These are phyloP conservation scores for Coemansia sp. DNA, from an alignment of 192 early-diverging fungal species.

Conservation along the genomic window DNA sequence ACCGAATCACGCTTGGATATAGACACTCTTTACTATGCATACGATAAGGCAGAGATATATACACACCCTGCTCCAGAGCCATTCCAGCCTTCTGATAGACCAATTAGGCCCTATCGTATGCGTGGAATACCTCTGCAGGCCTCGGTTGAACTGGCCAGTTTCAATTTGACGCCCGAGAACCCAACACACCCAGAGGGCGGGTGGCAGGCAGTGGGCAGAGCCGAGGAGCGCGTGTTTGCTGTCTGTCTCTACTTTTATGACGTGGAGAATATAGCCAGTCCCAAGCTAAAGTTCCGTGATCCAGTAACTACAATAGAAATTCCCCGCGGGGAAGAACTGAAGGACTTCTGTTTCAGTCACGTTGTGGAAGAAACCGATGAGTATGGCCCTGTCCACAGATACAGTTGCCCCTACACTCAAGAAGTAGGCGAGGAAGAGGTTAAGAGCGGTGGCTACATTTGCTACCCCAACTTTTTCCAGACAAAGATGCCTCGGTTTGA, in stretches of 20 bases:
- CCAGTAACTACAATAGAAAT: not conserved
- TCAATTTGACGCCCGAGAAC: conserved; percentile 62
- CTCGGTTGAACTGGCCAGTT: conserved; percentile 70
- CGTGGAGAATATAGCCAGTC: conserved; percentile 64
- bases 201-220: conserved; percentile 75
- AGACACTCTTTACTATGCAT: conserved; percentile 4
- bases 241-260: conserved; percentile 73
- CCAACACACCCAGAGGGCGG: conserved; percentile 52
- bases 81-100: conserved; percentile 24
- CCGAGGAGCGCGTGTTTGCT: conserved; percentile 67
- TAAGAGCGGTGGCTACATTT: conserved; percentile 58
- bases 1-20: not conserved
- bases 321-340: not conserved
- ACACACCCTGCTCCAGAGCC: conserved; percentile 29
- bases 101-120: conserved; percentile 25
- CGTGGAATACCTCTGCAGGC: conserved; percentile 53
- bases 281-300: conserved; percentile 58
- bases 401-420: conserved; percentile 20
- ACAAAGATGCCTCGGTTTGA: conserved; percentile 61
- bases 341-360: not conserved
- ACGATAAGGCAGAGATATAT: not conserved
- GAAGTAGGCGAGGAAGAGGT: conserved; percentile 46
- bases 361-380: not conserved
- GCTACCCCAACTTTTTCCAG: conserved; percentile 71
- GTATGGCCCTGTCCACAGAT: not conserved